Percentiles rank a stretch among this genome's conserved stretches.
Evolutionary conservation across 148 eudicot species (phyloP).

Genomic region (Beta vulgaris): DNA sequence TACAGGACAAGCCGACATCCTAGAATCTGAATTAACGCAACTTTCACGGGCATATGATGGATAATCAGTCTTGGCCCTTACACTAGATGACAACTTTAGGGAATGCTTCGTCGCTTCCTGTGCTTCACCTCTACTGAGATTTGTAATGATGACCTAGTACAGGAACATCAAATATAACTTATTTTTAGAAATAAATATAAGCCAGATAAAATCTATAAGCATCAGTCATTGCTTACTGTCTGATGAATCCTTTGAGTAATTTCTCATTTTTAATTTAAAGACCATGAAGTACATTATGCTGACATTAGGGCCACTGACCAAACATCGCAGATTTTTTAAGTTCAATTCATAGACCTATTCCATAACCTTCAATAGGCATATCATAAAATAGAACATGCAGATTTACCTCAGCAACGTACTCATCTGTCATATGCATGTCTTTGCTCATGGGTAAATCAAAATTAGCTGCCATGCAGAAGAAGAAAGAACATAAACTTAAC

Average conservation of each 20-base stretch:
- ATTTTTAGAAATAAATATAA: neutral
- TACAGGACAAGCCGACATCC: constrained; percentile 4
- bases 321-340: neutral
- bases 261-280: neutral
- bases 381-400: neutral
- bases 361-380: neutral
- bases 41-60: constrained; percentile 33
- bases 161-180: constrained; percentile 12
- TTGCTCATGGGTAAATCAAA: constrained; percentile 58
- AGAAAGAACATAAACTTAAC: neutral
- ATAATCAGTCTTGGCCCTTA: constrained; percentile 10
- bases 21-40: constrained; percentile 18
- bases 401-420: constrained; percentile 60
- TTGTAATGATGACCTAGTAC: constrained; percentile 43
- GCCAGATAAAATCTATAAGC: neutral
- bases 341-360: neutral
- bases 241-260: neutral
- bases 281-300: neutral
- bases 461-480: constrained; percentile 45
- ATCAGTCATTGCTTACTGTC: neutral
- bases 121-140: constrained; percentile 43
- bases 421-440: constrained; percentile 54
- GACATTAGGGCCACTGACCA: neutral
- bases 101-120: constrained; percentile 47
- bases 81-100: constrained; percentile 7